Conservation (phyloP, 1,139 yeast genomes). For the Arxiozyma heterogenica region DNA sequence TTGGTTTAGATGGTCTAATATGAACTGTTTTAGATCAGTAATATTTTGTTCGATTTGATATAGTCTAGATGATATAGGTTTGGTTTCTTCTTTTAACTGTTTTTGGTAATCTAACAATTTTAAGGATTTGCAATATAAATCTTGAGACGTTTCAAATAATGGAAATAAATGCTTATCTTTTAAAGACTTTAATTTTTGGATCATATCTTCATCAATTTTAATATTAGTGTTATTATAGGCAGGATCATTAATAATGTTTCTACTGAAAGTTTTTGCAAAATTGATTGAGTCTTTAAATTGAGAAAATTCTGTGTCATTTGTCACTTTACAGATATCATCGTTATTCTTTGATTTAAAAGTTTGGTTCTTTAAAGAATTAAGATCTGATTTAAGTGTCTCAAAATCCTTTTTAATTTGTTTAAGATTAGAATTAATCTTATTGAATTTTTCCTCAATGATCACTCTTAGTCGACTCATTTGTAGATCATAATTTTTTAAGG, state of each 20-base stretch:
- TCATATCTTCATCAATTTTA: neutral
- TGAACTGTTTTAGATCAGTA: slow-evolving; percentile 14
- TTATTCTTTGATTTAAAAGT: neutral
- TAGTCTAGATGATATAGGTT: slow-evolving; percentile 15
- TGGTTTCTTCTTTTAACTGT: slow-evolving; percentile 25
- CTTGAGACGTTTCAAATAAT: neutral
- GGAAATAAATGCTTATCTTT: neutral
- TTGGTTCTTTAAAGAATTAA: neutral
- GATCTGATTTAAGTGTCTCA: neutral
- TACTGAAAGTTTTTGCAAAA: neutral
- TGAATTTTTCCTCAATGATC: slow-evolving; percentile 25
- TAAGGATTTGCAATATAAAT: slow-evolving; percentile 31
- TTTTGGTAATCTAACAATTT: slow-evolving; percentile 28
- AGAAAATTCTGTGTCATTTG: neutral
- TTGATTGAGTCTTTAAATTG: neutral
- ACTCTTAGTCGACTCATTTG: neutral
- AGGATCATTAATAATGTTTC: neutral
- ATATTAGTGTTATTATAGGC: neutral
- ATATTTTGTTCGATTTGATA: neutral
- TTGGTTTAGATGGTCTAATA: slow-evolving; percentile 30
- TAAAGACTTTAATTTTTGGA: neutral
- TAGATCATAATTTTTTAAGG: neutral
- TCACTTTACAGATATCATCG: neutral
- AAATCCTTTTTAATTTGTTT: neutral
- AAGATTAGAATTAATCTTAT: slow-evolving; percentile 13